These are phyloP conservation scores for Agaricales sp. DNA, from an alignment of 1,284 basidiomycete species.

Conservation along the genomic window DNA sequence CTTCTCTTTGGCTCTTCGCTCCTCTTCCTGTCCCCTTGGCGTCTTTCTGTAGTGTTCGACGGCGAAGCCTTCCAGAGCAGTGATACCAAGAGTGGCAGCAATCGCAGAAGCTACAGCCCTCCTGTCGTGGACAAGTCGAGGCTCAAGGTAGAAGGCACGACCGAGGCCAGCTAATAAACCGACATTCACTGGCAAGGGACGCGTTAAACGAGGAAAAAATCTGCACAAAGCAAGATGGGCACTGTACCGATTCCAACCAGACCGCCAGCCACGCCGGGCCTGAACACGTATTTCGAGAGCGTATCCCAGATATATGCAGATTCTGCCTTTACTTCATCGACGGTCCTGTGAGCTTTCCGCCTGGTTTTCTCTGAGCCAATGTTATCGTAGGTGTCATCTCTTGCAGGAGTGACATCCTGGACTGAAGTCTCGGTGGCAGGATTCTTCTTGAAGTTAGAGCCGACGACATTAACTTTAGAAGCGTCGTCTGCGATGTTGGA, in stretches of 20 bases:
- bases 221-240: not conserved
- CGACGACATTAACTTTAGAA: constrained; percentile 43
- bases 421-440: constrained; percentile 32
- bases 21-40: constrained; percentile 46
- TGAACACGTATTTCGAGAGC: constrained; percentile 50
- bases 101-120: constrained; percentile 41
- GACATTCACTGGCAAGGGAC: constrained; percentile 47
- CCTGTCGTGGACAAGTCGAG: constrained; percentile 52
- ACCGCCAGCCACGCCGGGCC: constrained; percentile 65
- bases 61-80: constrained; percentile 53
- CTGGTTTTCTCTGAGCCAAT: constrained; percentile 9
- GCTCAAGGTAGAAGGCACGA: constrained; percentile 59
- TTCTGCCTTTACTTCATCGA: constrained; percentile 44
- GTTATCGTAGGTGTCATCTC: constrained; percentile 5
- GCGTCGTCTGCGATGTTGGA: constrained; percentile 34
- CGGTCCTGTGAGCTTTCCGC: constrained; percentile 19
- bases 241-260: constrained; percentile 57
- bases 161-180: constrained; percentile 55
- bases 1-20: constrained; percentile 48
- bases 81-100: constrained; percentile 42
- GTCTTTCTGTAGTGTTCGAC: constrained; percentile 57
- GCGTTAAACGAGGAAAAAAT: constrained; percentile 2
- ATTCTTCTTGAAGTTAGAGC: constrained; percentile 36
- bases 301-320: constrained; percentile 43
- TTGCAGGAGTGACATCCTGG: constrained; percentile 12